phyloP scores from a whole-genome alignment of 225 moss, liverwort and hornwort species.

The Sphagnum contortum region DNA sequence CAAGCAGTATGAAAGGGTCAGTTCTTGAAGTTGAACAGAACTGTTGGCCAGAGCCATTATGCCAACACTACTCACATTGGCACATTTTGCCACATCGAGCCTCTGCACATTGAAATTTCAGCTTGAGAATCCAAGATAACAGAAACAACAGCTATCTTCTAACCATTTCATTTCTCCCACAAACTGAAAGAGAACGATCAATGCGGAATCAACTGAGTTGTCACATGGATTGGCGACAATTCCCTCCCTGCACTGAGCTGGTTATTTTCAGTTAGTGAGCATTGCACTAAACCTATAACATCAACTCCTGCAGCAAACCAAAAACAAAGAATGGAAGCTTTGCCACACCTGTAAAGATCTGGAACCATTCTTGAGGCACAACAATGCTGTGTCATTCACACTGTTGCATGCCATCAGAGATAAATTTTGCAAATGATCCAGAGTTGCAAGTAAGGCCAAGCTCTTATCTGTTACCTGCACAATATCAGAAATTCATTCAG shows the following conservation, averaged over 20 bases:
- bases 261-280: no score
- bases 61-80: slow-evolving; percentile 33
- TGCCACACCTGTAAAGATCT: slow-evolving; percentile 34
- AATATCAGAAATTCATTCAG: background rate
- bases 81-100: slow-evolving; percentile 41
- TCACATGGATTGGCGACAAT: background rate
- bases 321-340: background rate
- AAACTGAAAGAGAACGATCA: slow-evolving; percentile 3
- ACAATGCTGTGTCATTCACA: slow-evolving; percentile 58
- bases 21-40: slow-evolving; percentile 33
- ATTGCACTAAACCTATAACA: no score
- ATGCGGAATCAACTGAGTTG: background rate
- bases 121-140: background rate
- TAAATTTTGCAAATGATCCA: slow-evolving; percentile 50
- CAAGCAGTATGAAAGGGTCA: slow-evolving; percentile 44
- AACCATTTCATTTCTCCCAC: no score
- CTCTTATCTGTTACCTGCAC: slow-evolving; percentile 52
- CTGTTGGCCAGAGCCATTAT: slow-evolving; percentile 31
- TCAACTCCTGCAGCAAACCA: no score
- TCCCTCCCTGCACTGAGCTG: no score
- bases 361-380: slow-evolving; percentile 33
- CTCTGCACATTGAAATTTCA: slow-evolving; percentile 12
- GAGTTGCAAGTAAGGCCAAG: slow-evolving; percentile 30
- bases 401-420: slow-evolving; percentile 57
- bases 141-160: no score